Percentiles rank a stretch among this genome's conserved stretches.
Conservation (phyloP, 352 stramenopile species). For the Phytophthora quininea region DNA sequence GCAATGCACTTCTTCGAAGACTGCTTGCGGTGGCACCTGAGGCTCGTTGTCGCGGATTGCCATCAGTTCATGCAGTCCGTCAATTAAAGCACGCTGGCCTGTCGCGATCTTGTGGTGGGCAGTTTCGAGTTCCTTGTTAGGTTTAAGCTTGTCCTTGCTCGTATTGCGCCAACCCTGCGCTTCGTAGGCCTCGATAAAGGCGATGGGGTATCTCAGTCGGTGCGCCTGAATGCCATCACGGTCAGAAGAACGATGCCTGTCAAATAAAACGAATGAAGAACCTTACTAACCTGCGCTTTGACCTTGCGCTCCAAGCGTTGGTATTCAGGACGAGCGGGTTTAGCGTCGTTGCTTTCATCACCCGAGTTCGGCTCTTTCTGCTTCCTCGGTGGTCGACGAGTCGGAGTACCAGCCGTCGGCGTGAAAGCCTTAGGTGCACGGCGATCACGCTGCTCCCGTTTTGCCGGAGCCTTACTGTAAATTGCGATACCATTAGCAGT, state of each 20-base stretch:
- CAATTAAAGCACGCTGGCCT: conserved; percentile 58
- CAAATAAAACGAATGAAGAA: background rate
- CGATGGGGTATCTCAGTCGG: conserved; percentile 61
- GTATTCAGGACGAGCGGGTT: conserved; percentile 32
- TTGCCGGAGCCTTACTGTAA: conserved; percentile 24
- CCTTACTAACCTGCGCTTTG: conserved; percentile 38
- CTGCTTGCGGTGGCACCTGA: conserved; percentile 51
- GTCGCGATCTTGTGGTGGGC: conserved; percentile 59
- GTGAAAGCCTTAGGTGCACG: conserved; percentile 36
- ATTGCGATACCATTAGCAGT: background rate
- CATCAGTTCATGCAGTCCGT: conserved; percentile 52
- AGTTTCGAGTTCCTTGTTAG: conserved; percentile 66
- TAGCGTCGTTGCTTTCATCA: conserved; percentile 11
- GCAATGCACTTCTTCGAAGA: conserved; percentile 73
- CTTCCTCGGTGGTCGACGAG: conserved; percentile 31
- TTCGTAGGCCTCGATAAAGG: conserved; percentile 89
- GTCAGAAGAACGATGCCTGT: background rate
- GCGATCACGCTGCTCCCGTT: conserved; percentile 37
- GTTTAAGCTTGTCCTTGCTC: conserved; percentile 83
- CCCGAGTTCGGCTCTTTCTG: conserved; percentile 21
- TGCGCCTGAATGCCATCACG: conserved; percentile 39
- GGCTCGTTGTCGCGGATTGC: conserved; percentile 47
- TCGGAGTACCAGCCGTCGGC: conserved; percentile 20
- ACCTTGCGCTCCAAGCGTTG: conserved; percentile 43
- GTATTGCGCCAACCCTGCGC: conserved; percentile 78